These are phyloP conservation scores for Bryoglossum gracile DNA, from an alignment of 495 filamentous ascomycete genomes.

Conservation along the genomic window DNA sequence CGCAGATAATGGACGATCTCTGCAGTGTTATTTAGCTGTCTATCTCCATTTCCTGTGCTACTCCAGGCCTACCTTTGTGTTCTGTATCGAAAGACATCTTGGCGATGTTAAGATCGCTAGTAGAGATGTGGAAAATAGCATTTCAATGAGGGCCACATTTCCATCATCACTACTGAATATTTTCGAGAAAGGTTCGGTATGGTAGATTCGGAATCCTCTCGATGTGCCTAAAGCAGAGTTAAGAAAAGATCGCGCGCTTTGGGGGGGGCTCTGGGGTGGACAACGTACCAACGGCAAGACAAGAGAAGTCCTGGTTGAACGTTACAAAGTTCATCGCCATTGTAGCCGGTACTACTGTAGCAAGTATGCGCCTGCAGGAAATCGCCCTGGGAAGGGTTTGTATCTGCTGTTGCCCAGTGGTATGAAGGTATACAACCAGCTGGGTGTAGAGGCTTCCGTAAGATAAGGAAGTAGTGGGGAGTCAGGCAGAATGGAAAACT, in stretches of 20 bases:
- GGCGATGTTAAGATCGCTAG: conserved; percentile 89
- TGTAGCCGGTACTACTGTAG: too few species aligned
- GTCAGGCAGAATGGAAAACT: neutral
- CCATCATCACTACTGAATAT: conserved; percentile 88
- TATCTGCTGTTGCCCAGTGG: too few species aligned
- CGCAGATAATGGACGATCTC: conserved; percentile 94
- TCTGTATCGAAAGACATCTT: conserved; percentile 84
- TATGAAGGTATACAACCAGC: too few species aligned
- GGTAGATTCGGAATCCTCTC: conserved; percentile 90
- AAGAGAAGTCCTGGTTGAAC: conserved; percentile 98
- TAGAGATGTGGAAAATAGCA: conserved; percentile 98
- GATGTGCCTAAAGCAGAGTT: conserved; percentile 64
- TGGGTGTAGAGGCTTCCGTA: too few species aligned
- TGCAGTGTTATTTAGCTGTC: too few species aligned
- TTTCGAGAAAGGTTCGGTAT: conserved; percentile 90
- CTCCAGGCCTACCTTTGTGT: conserved; percentile 83
- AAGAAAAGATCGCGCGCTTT: neutral
- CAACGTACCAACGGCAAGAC: conserved; percentile 77
- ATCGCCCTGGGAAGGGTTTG: too few species aligned
- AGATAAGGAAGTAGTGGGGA: too few species aligned
- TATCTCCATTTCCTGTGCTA: too few species aligned
- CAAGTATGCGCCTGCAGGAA: too few species aligned
- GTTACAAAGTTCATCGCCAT: conserved; percentile 93
- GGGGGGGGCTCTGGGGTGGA: neutral
- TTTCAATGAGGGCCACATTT: conserved; percentile 91